Evolutionary conservation across 2,329 filamentous ascomycete genomes (phyloP).

Genomic region (Cercospora beticola): DNA sequence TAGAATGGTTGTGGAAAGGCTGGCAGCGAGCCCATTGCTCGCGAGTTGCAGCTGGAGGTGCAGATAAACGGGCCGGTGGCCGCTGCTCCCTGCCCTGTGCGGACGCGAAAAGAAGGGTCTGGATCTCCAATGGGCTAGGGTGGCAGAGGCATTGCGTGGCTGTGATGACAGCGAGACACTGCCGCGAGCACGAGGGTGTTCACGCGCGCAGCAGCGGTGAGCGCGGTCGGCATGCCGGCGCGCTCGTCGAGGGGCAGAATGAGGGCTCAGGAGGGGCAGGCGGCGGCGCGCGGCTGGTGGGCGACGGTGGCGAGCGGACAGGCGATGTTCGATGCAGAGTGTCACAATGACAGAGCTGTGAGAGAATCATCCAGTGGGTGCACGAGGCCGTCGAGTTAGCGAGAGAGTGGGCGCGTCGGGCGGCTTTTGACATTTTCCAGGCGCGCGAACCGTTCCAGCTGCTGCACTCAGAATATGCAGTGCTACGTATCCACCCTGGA

Average conservation of each 20-base stretch:
- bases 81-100: not conserved
- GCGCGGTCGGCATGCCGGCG: not conserved
- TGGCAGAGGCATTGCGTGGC: not conserved
- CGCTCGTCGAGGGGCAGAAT: not conserved
- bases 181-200: not conserved
- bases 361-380: not conserved
- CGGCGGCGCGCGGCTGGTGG: not conserved
- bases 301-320: not conserved
- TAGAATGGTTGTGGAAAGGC: not conserved
- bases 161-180: not conserved
- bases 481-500: not conserved
- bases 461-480: not conserved
- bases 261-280: not conserved
- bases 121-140: constrained; percentile 5
- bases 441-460: not conserved
- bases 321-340: not conserved
- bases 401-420: not conserved
- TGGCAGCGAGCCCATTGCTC: not conserved
- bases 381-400: not conserved
- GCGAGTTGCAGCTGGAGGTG: not conserved
- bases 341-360: constrained; percentile 2
- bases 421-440: constrained; percentile 5
- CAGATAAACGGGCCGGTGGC: not conserved
- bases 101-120: not conserved
- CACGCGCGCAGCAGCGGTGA: constrained; percentile 1